Percentiles rank a stretch among this genome's conserved stretches.
Conservation (phyloP, 345 rosid genomes). For the Populus euphratica region DNA sequence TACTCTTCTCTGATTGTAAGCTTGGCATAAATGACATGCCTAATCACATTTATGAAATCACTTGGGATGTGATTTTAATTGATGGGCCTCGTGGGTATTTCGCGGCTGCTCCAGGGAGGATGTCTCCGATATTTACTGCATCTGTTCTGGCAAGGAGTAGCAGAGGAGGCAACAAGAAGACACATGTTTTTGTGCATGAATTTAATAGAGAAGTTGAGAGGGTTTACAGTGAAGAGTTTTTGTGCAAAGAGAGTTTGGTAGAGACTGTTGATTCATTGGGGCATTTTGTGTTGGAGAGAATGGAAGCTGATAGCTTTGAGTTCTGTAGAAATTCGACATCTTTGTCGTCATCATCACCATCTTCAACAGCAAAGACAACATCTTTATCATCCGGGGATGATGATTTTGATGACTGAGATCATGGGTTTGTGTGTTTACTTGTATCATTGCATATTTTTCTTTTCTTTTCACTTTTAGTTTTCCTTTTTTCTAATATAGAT, state of each 20-base stretch:
- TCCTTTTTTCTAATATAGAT: neutral
- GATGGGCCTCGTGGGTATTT: constrained; percentile 79
- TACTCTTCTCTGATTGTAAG: constrained; percentile 77
- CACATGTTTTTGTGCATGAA: constrained; percentile 85
- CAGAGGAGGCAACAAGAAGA: constrained; percentile 28
- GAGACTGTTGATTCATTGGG: constrained; percentile 52
- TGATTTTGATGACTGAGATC: constrained; percentile 23
- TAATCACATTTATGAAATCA: constrained; percentile 67
- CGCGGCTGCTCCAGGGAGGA: constrained; percentile 63
- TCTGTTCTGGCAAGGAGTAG: constrained; percentile 73
- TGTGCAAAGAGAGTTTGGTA: constrained; percentile 66
- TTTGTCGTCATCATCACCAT: constrained; percentile 2
- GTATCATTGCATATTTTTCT: constrained; percentile 10
- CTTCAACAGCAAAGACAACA: constrained; percentile 15
- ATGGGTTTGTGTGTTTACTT: constrained; percentile 2
- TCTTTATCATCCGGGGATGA: constrained; percentile 20
- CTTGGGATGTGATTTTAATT: constrained; percentile 76
- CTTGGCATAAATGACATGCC: constrained; percentile 80
- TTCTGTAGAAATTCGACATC: constrained; percentile 52
- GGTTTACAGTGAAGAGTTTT: constrained; percentile 58
- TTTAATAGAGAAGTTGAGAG: constrained; percentile 63
- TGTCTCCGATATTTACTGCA: constrained; percentile 82
- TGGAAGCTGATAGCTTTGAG: constrained; percentile 13
- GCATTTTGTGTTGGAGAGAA: constrained; percentile 47
- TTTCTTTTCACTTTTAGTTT: neutral